A percentile compares a stretch with the other conserved stretches of the same genome.
Conservation (phyloP, 495 filamentous ascomycete species). For the Aspergillus bertholletiae region DNA sequence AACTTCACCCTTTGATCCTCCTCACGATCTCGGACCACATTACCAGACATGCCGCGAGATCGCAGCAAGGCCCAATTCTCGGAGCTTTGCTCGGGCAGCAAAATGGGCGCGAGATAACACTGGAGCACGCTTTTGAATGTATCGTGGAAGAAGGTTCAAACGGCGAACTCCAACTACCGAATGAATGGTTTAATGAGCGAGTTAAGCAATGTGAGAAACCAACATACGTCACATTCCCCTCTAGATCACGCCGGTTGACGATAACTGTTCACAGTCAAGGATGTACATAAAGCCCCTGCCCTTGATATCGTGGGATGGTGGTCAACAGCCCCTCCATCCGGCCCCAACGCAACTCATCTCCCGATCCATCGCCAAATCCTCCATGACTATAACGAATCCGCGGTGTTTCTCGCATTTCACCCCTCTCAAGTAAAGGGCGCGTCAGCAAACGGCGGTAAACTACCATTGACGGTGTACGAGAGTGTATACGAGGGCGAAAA, state of each 20-base stretch:
- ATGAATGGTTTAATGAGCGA: constrained; percentile 72
- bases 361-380: constrained; percentile 75
- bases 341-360: constrained; percentile 63
- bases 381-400: constrained; percentile 72
- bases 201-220: constrained; percentile 71
- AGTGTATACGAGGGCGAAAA: constrained; percentile 68
- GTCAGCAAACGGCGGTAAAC: constrained; percentile 61
- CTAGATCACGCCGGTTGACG: neutral
- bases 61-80: constrained; percentile 69
- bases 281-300: constrained; percentile 76
- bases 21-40: constrained; percentile 97
- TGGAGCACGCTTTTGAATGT: constrained; percentile 91
- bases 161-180: constrained; percentile 53
- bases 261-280: constrained; percentile 58
- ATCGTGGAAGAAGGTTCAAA: constrained; percentile 43
- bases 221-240: neutral
- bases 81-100: constrained; percentile 88
- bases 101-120: constrained; percentile 81
- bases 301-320: constrained; percentile 96
- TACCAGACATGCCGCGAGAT: constrained; percentile 79
- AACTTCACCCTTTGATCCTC: constrained; percentile 89
- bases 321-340: constrained; percentile 70
- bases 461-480: constrained; percentile 90
- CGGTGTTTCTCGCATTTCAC: constrained; percentile 86
- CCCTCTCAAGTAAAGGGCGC: constrained; percentile 48